These are phyloP conservation scores for Incumbomyces lentus DNA, from an alignment of 2,329 filamentous ascomycete species.

Conservation along the genomic window DNA sequence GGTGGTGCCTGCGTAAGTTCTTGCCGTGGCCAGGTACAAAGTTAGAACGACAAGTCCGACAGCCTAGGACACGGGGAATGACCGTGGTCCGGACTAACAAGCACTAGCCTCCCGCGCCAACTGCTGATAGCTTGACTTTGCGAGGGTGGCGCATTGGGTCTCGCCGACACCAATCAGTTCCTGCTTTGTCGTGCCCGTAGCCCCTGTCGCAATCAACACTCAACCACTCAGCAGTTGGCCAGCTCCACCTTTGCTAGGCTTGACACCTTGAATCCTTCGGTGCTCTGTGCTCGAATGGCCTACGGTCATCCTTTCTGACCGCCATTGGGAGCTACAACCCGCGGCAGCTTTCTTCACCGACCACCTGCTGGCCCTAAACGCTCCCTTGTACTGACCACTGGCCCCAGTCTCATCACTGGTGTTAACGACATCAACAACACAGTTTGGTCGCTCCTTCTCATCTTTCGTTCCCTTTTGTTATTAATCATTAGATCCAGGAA, in stretches of 20 bases:
- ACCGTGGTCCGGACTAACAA: neutral
- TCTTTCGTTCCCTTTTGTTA: neutral
- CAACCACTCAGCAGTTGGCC: neutral
- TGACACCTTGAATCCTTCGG: too few relatives aligned
- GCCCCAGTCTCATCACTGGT: neutral
- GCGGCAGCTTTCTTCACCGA: too few relatives aligned
- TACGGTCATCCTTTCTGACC: too few relatives aligned
- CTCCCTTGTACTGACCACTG: neutral
- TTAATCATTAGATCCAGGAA: neutral
- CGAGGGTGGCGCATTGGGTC: neutral
- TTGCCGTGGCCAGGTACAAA: neutral
- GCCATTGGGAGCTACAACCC: too few relatives aligned
- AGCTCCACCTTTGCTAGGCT: too few relatives aligned
- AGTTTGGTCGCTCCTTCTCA: neutral
- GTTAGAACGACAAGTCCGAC: neutral
- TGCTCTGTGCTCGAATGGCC: neutral
- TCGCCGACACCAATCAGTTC: neutral
- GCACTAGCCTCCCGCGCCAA: neutral
- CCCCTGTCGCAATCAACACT: conserved; percentile 3
- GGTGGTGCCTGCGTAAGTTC: neutral
- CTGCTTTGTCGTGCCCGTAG: conserved; percentile 4
- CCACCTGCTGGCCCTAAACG: too few relatives aligned
- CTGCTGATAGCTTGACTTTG: neutral
- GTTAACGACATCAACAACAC: neutral
- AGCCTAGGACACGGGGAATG: neutral